A percentile compares a stretch with the other conserved stretches of the same genome.
These are phyloP conservation scores for Periglandula ipomoeae DNA, from an alignment of 2,329 filamentous ascomycete species.

Conservation along the genomic window DNA sequence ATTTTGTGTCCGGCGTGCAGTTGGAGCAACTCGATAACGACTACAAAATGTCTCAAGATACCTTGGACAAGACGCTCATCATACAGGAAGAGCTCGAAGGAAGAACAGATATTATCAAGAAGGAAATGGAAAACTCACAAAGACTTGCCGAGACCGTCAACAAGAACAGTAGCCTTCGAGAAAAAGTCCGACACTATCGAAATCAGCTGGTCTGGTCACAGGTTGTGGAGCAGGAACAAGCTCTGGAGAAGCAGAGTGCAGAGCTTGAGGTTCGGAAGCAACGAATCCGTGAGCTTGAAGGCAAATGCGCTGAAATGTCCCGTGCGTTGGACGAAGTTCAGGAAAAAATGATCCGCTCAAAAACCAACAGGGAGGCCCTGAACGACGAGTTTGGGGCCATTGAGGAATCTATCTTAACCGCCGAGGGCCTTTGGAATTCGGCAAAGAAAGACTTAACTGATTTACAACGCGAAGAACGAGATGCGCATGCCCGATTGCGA, in stretches of 20 bases:
- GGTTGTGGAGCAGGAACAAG: conserved; percentile 64
- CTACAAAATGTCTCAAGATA: conserved; percentile 75
- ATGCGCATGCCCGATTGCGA: conserved; percentile 51
- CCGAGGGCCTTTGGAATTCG: conserved; percentile 42
- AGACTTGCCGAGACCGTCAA: conserved; percentile 56
- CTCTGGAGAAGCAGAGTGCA: conserved; percentile 27
- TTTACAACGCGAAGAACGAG: conserved; percentile 54
- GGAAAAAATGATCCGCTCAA: conserved; percentile 30
- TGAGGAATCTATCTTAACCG: conserved; percentile 31
- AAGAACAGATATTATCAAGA: conserved; percentile 26
- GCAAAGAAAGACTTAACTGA: conserved; percentile 44
- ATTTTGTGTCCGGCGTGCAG: conserved; percentile 91
- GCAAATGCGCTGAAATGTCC: conserved; percentile 33
- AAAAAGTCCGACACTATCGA: conserved; percentile 47
- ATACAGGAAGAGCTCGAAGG: conserved; percentile 26
- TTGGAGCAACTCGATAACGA: conserved; percentile 87
- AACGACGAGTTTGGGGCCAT: conserved; percentile 37
- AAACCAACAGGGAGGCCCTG: conserved; percentile 30
- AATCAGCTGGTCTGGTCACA: conserved; percentile 79
- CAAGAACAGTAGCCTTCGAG: conserved; percentile 55
- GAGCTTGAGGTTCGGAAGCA: conserved; percentile 18
- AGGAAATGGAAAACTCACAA: conserved; percentile 48
- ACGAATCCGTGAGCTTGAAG: conserved; percentile 19
- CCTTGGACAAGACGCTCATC: conserved; percentile 54
- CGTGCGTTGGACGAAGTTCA: conserved; percentile 37